Conservation (phyloP, 805 yeast species). For the Ogataea philodendri region DNA sequence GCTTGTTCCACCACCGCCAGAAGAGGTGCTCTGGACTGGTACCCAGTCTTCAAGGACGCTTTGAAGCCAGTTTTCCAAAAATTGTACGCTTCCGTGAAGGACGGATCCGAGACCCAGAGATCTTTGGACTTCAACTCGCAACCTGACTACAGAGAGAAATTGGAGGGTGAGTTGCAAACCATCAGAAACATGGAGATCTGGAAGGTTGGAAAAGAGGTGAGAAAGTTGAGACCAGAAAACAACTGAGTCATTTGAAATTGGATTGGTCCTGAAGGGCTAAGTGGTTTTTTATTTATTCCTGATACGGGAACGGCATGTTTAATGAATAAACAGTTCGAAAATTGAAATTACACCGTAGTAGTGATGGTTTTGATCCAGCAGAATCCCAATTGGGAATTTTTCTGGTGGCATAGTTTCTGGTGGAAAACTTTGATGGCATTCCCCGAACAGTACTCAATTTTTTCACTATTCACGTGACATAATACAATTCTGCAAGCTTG, state of each 20-base stretch:
- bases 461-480: constrained; percentile 18
- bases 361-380: neutral
- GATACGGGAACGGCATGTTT: constrained; percentile 40
- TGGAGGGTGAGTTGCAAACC: constrained; percentile 87
- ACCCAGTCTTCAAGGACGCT: constrained; percentile 98
- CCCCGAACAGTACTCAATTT: constrained; percentile 1
- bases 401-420: no score
- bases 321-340: constrained; percentile 40
- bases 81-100: constrained; percentile 90
- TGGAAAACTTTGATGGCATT: no score
- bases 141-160: constrained; percentile 94
- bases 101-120: constrained; percentile 97
- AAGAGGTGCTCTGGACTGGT: constrained; percentile 99
- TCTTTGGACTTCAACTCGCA: constrained; percentile 98
- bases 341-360: neutral
- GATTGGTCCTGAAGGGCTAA: constrained; percentile 12
- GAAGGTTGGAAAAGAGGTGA: constrained; percentile 99
- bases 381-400: no score
- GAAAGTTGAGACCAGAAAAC: constrained; percentile 99
- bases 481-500: constrained; percentile 12
- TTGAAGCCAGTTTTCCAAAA: constrained; percentile 98
- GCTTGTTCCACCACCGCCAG: constrained; percentile 99
- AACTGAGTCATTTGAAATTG: constrained; percentile 44
- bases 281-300: constrained; percentile 11
- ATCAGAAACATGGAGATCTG: constrained; percentile 99